These are phyloP conservation scores for Nevesoporus exiguus DNA, from an alignment of 768 basidiomycete species.

Conservation along the genomic window DNA sequence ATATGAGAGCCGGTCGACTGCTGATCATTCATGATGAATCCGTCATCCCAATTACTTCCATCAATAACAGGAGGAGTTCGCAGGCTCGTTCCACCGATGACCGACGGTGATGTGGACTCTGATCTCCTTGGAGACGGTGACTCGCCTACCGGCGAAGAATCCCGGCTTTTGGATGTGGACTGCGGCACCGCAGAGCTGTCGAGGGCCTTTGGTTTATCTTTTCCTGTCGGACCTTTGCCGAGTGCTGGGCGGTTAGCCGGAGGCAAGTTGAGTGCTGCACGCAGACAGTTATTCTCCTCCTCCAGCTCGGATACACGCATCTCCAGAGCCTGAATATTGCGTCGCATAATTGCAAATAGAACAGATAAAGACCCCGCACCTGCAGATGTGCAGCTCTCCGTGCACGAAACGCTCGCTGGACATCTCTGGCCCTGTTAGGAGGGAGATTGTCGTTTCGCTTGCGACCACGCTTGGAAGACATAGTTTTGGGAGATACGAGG, in stretches of 20 bases:
- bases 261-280: slow-evolving; percentile 68
- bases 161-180: slow-evolving; percentile 50
- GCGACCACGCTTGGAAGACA: slow-evolving; percentile 86
- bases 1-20: slow-evolving; percentile 33
- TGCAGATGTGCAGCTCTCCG: slow-evolving; percentile 84
- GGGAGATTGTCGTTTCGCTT: slow-evolving; percentile 68
- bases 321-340: slow-evolving; percentile 64
- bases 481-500: slow-evolving; percentile 29
- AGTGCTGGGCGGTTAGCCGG: slow-evolving; percentile 68
- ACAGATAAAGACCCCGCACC: slow-evolving; percentile 42
- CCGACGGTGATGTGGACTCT: slow-evolving; percentile 34
- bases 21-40: slow-evolving; percentile 50
- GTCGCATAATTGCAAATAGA: slow-evolving; percentile 40
- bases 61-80: slow-evolving; percentile 49
- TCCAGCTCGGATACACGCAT: slow-evolving; percentile 78
- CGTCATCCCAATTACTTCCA: slow-evolving; percentile 52
- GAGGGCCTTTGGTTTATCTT: slow-evolving; percentile 68
- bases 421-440: slow-evolving; percentile 74
- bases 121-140: slow-evolving; percentile 43
- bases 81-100: slow-evolving; percentile 27
- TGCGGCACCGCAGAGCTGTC: slow-evolving; percentile 34
- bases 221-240: slow-evolving; percentile 84
- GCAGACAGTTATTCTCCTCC: slow-evolving; percentile 74
- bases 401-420: slow-evolving; percentile 87
- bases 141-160: slow-evolving; percentile 63